Base-by-base conservation (phyloP, 495 filamentous ascomycete genomes). In the Polyplosphaeria fusca region DNA sequence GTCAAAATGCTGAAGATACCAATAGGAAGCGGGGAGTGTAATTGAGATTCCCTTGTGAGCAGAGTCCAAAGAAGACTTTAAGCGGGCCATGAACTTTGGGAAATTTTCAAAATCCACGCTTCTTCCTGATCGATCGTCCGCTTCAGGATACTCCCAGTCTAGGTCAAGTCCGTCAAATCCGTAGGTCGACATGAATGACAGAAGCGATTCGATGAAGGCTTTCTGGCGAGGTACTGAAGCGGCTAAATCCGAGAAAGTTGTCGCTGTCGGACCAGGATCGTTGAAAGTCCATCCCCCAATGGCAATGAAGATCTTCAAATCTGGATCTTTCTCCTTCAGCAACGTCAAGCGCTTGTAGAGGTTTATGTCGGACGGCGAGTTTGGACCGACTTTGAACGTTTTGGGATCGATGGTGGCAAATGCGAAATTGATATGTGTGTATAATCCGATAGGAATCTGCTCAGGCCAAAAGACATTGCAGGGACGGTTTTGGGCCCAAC, bases 241-340 rank as follows among this genome's bases (percentile, higher is more conserved):
- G 14, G 80, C 77, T 67, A 97, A 96, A 71, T 95, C 93, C 66
- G 79, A 49, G 46, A 49, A 49, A 7, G 28, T 23, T 11, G 26
- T 49, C 14, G 25, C 25, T 12, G 24, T 32, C 23, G 23, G 46
- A 12, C 46, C 46, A 32, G 46, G 46, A 20, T 49, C 68, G 28
- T 86, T 89, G 70, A 96, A 96, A 0, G 91, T 94, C 92, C 93
- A 96, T 20, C 92, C 92, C 56, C 92, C 92, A 60, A 97, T 93
- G 44, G 87, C 92, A n/a, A 97, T 82, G 14, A 96, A 77, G 5
- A 93, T 78, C 71, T 96, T 95, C 42, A 97, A 76, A 66, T 92
- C 83, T 47, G 91, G 83, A 70, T 96, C 83, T 54, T 80, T 76
- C 64, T 86, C 86, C 78, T 97, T 97, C 24, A 92, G 82, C 26